Percentiles rank a stretch among this genome's conserved stretches.
Evolutionary conservation across 305 asterid genomes (phyloP).

Genomic region (Euphrasia arctica): DNA sequence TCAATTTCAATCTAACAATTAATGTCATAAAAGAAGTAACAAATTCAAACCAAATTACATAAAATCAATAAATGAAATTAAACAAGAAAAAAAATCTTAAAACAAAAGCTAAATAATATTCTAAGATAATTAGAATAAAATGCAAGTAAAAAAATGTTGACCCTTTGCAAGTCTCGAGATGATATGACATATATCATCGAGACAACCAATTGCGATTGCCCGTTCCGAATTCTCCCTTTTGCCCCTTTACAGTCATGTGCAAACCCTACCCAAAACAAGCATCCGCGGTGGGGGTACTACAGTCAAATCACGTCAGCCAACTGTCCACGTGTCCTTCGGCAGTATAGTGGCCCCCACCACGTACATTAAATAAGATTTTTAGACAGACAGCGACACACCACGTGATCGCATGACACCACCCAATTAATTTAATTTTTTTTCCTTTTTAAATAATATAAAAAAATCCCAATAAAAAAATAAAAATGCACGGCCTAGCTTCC

Average conservation of each 20-base stretch:
- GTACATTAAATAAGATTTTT: background rate
- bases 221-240: background rate
- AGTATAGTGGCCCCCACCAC: slow-evolving; percentile 6
- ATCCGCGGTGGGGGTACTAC: background rate
- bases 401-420: slow-evolving; percentile 31
- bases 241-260: background rate
- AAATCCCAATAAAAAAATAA: background rate
- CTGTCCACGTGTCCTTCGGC: slow-evolving; percentile 16
- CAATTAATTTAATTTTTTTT: background rate
- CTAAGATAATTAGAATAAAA: background rate
- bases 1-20: too few species aligned
- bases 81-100: background rate
- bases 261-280: background rate
- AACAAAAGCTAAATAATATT: background rate
- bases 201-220: background rate
- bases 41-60: background rate
- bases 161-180: background rate
- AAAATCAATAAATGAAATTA: background rate
- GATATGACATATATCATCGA: background rate
- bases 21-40: too few species aligned
- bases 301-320: slow-evolving; percentile 2
- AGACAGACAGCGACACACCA: slow-evolving; percentile 34
- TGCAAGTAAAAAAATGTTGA: background rate
- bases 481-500: slow-evolving; percentile 16
- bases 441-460: background rate